These are phyloP conservation scores for Plantago major DNA, from an alignment of 257 asterid species.

Conservation along the genomic window DNA sequence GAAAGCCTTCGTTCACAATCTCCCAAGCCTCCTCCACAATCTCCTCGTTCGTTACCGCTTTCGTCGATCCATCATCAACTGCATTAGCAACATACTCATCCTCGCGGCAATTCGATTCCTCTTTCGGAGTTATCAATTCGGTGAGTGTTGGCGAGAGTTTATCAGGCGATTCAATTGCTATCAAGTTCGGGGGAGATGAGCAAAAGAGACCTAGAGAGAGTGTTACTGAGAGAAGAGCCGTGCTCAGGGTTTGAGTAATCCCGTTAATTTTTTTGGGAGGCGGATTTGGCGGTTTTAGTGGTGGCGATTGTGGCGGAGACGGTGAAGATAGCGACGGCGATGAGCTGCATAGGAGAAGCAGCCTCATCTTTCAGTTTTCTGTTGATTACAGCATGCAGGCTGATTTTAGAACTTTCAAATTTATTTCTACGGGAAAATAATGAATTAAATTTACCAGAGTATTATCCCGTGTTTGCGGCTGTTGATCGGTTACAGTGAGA, in stretches of 20 bases:
- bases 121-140: constrained; percentile 20
- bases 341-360: constrained; percentile 38
- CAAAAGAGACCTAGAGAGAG: constrained; percentile 57
- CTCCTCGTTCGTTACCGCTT: constrained; percentile 59
- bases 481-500: no score
- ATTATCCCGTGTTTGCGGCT: no score
- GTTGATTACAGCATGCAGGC: neutral
- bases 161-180: constrained; percentile 25
- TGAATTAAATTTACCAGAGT: no score
- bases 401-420: neutral
- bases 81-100: constrained; percentile 28
- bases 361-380: constrained; percentile 34
- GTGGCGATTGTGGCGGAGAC: constrained; percentile 15
- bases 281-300: constrained; percentile 7
- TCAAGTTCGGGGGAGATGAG: constrained; percentile 40
- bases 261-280: constrained; percentile 11
- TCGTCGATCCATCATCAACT: constrained; percentile 22
- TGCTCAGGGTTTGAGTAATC: constrained; percentile 25
- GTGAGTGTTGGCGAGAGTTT: neutral
- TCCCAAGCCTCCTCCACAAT: constrained; percentile 95
- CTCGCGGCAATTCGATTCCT: constrained; percentile 51
- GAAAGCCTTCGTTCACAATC: constrained; percentile 76
- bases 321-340: constrained; percentile 25
- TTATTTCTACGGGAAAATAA: no score
- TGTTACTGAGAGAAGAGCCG: constrained; percentile 46